Conservation (phyloP, 305 asterid species). For the Andrographis paniculata region DNA sequence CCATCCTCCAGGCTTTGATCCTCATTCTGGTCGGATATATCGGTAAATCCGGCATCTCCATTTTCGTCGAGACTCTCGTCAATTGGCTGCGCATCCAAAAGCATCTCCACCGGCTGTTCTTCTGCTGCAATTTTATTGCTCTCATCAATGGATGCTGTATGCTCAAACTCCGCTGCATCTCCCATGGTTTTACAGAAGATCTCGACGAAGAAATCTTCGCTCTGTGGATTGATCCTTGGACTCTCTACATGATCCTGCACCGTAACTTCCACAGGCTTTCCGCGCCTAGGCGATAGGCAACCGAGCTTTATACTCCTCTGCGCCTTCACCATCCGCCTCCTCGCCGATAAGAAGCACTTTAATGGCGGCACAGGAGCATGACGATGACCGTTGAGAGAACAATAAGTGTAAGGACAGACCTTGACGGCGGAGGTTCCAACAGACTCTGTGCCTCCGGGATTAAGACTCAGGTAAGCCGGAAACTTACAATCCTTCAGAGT, state of each 20-base stretch:
- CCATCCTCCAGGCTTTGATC: background rate
- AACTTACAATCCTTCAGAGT: conserved; percentile 69
- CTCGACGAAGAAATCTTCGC: conserved; percentile 32
- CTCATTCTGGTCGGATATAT: background rate
- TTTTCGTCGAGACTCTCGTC: no score
- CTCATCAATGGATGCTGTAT: no score
- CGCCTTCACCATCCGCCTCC: conserved; percentile 48
- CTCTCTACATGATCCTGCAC: conserved; percentile 7
- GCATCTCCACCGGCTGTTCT: background rate
- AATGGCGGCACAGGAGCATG: conserved; percentile 63
- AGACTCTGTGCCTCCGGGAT: conserved; percentile 54
- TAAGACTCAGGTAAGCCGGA: conserved; percentile 53
- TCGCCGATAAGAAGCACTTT: conserved; percentile 53
- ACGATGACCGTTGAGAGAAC: conserved; percentile 86
- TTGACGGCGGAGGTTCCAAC: conserved; percentile 55
- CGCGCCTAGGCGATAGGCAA: conserved; percentile 31
- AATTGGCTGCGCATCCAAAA: background rate
- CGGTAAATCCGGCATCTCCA: no score
- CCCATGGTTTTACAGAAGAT: conserved; percentile 22
- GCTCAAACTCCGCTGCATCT: background rate
- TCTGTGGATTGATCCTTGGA: background rate
- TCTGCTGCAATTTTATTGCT: background rate
- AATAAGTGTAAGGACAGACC: conserved; percentile 77
- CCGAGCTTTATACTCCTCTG: conserved; percentile 47
- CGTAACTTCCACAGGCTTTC: conserved; percentile 18